Evolutionary conservation across 306 rosid species (phyloP), one percentile per base, ranked within the genome.

Genomic region (Vigna trinervia): DNA sequence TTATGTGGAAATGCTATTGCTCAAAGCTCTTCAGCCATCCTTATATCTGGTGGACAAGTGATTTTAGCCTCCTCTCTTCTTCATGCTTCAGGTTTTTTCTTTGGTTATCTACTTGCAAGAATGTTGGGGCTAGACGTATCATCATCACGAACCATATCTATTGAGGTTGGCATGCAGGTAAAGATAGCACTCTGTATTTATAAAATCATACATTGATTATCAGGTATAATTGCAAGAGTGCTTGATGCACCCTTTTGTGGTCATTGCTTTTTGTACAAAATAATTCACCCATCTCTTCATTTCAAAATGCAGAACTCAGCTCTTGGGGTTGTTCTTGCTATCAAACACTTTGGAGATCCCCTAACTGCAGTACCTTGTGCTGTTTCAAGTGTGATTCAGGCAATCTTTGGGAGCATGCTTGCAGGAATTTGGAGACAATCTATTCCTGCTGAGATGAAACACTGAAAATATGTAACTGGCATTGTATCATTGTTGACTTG

Each of bases 161-260:
- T 88, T 14, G 91, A 93, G 85, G 98, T 93, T 70, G 98, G 98
- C 88, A 91, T 86, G 90, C 92, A 93, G 98, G 97, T 91, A 52
- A 80, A 74, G 57, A 51, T 46, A 23, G 1, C 46, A 41, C 12
- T 41, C 46, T 41, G 2, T 41, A 41, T 41, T 41, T 41, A 41
- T 12, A 9, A 2, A 2, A 41, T 41, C 12, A 41, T 41, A 3
- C 46, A 41, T 8, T 30, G 34, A 3, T 39, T 39, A 39, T 39
- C 45, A 2, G 2, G 12, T 41, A 41, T 41, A 9, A 41, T 41
- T 41, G 4, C 46, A 41, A 8, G 46, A 41, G 9, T 41, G 12
- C 12, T 41, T 41, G 46, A 8, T 41, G 12, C 12, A 41, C 46
- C 45, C 46, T 41, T 41, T 41, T 41, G 46, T 41, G 46, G 2